phyloP scores from a whole-genome alignment of 2,329 filamentous ascomycete species.

The Dryadomyces quercivorus region DNA sequence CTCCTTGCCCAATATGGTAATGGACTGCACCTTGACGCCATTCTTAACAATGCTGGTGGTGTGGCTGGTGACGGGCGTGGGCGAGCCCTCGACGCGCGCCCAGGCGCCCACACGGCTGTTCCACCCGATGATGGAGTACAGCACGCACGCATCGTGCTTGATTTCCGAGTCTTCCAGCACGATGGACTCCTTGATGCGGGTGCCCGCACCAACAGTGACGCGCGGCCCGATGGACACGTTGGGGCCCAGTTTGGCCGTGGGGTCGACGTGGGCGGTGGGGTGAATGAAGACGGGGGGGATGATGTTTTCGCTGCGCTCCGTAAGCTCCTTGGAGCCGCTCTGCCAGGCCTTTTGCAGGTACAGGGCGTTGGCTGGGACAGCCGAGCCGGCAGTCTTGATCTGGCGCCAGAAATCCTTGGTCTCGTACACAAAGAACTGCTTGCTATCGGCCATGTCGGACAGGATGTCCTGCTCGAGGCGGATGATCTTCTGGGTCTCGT shows the following conservation, averaged over 20 bases:
- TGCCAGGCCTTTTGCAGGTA: constrained; percentile 94
- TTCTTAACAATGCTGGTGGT: constrained; percentile 94
- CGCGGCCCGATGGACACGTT: constrained; percentile 96
- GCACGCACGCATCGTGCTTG: constrained; percentile 89
- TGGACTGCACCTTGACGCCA: constrained; percentile 95
- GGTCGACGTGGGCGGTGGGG: constrained; percentile 78
- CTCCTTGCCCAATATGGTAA: constrained; percentile 95
- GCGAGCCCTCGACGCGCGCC: constrained; percentile 93
- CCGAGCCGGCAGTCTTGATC: constrained; percentile 97
- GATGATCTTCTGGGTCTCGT: constrained; percentile 72
- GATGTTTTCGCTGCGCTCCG: constrained; percentile 73
- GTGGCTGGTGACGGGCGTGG: constrained; percentile 77
- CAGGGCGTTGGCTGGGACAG: constrained; percentile 89
- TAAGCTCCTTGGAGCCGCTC: constrained; percentile 66
- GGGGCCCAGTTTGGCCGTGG: constrained; percentile 89
- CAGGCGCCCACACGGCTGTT: constrained; percentile 92
- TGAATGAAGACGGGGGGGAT: constrained; percentile 92
- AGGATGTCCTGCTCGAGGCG: constrained; percentile 95
- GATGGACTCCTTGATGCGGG: constrained; percentile 88
- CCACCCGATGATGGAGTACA: constrained; percentile 97
- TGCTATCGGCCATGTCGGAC: constrained; percentile 88
- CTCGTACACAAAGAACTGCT: constrained; percentile 96
- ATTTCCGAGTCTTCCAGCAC: constrained; percentile 91
- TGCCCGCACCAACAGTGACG: constrained; percentile 71
- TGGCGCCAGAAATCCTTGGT: constrained; percentile 99